These are phyloP conservation scores for Endogone sp. DNA, from an alignment of 192 early-diverging fungal genomes.

Conservation along the genomic window DNA sequence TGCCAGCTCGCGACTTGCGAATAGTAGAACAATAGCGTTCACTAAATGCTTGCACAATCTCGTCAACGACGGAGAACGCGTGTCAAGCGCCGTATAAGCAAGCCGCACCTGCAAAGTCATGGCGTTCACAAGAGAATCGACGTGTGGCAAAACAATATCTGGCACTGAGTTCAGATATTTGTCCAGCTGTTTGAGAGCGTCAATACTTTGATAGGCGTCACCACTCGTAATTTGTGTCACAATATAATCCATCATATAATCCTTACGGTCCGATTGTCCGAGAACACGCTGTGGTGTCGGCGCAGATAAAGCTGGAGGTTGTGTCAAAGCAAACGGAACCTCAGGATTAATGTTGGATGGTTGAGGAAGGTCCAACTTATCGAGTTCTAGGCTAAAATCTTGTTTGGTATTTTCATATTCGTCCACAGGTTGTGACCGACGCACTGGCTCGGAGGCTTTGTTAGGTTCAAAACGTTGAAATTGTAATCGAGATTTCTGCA, in stretches of 20 bases:
- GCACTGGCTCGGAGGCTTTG: constrained; percentile 6
- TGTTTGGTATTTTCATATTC: constrained; percentile 24
- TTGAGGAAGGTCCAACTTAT: constrained; percentile 4
- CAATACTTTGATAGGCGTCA: constrained; percentile 61
- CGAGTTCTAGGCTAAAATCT: constrained; percentile 20
- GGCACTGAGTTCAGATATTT: constrained; percentile 48
- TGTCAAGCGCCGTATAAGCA: constrained; percentile 59
- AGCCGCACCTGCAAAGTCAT: constrained; percentile 73
- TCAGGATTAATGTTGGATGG: constrained; percentile 5
- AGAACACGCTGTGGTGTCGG: constrained; percentile 26
- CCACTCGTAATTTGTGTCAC: constrained; percentile 64
- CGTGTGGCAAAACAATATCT: constrained; percentile 50
- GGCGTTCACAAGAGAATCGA: constrained; percentile 65
- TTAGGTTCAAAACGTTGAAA: constrained; percentile 23
- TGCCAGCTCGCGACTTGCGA: constrained; percentile 66
- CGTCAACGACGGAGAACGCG: constrained; percentile 39
- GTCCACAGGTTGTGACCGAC: constrained; percentile 19
- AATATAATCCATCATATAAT: constrained; percentile 60
- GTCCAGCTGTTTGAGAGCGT: constrained; percentile 75
- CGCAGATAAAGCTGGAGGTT: constrained; percentile 20
- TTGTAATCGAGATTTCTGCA: constrained; percentile 30
- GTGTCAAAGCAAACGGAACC: background rate
- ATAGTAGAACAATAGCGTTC: constrained; percentile 74
- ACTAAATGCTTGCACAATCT: constrained; percentile 80
- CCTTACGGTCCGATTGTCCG: constrained; percentile 23